Evolutionary conservation across 352 stramenopile genomes (phyloP), one percentile per base, ranked within the genome.

Genomic region (Phytophthora hibernalis): DNA sequence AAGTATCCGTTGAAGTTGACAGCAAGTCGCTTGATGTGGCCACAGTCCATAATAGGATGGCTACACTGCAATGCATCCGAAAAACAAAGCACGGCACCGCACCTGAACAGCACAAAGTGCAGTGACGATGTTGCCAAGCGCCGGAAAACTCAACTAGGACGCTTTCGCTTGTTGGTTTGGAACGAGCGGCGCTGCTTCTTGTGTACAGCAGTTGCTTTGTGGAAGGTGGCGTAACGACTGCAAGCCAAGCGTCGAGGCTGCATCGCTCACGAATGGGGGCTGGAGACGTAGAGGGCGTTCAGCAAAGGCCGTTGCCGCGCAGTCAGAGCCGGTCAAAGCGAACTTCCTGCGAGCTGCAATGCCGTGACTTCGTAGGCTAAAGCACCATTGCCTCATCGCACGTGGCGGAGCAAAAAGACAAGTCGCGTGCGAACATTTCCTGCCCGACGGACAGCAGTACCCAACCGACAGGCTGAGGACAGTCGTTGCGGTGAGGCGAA

Each of bases 401-500:
- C 61, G 18, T 3, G 11, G 42, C n/a, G 52, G 21, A 33, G 35
- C 28, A 68, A 54, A 53, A 48, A 67, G 35, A 18, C 42, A 45
- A 60, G 31, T 8, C 55, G 60, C 56, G 64, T 56, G 31, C 55
- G 35, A 45, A 49, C 31, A 33, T 26, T 24, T 42, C 38, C 15
- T 54, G 13, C 30, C 12, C 2, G 28, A 9, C 28, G 33, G 52
- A 60, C 59, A 61, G 52, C 56, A 72, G 58, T 59, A 63, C 70
- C 58, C 42, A 70, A 64, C 54, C 42, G 66, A 58, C 54, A 48
- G 16, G 35, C 42, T 38, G 21, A 42, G 28, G 61, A 48, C 7
- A 40, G 64, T 62, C 51, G 61, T 74, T 74, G 60, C 66, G 66
- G 66, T 74, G 66, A 64, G 37, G 52, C 57, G 35, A 38, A 53